A percentile compares a stretch with the other conserved stretches of the same genome.
Conservation (phyloP, 805 yeast species). For the Ogataea salicorniae region DNA sequence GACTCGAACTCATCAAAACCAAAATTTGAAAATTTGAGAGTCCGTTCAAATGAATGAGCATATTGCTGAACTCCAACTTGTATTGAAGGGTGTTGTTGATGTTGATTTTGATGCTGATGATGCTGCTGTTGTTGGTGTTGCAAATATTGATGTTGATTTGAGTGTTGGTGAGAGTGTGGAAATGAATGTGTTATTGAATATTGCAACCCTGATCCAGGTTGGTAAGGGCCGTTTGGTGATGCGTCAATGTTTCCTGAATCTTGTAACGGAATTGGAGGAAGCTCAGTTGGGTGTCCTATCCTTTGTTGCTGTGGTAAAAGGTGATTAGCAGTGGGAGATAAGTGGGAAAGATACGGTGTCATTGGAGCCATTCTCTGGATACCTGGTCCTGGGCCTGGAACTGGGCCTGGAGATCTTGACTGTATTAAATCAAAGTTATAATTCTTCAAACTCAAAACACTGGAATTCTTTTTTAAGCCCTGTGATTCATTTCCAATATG, state of each 20-base stretch:
- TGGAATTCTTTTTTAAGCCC: conserved; percentile 1
- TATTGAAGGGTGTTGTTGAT: background rate
- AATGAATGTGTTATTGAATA: background rate
- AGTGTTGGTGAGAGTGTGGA: background rate
- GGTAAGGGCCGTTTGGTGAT: too few species aligned
- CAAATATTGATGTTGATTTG: background rate
- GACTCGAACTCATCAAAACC: conserved; percentile 2
- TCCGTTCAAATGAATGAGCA: background rate
- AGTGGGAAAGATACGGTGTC: too few species aligned
- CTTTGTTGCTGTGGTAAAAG: too few species aligned
- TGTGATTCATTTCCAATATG: background rate
- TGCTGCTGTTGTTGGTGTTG: background rate
- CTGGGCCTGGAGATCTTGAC: background rate
- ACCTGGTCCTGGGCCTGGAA: background rate
- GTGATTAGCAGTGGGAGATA: too few species aligned
- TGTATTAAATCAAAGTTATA: conserved; percentile 8
- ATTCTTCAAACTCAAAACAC: conserved; percentile 6
- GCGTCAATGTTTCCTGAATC: too few species aligned
- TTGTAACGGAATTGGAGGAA: too few species aligned
- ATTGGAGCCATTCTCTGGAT: too few species aligned
- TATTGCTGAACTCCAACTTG: background rate
- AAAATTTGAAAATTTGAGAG: background rate
- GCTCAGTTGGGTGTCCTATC: too few species aligned
- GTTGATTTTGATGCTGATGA: conserved; percentile 1
- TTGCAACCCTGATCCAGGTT: too few species aligned